These are phyloP conservation scores for Atalantia buxifolia DNA, from an alignment of 345 rosid species.

Conservation along the genomic window DNA sequence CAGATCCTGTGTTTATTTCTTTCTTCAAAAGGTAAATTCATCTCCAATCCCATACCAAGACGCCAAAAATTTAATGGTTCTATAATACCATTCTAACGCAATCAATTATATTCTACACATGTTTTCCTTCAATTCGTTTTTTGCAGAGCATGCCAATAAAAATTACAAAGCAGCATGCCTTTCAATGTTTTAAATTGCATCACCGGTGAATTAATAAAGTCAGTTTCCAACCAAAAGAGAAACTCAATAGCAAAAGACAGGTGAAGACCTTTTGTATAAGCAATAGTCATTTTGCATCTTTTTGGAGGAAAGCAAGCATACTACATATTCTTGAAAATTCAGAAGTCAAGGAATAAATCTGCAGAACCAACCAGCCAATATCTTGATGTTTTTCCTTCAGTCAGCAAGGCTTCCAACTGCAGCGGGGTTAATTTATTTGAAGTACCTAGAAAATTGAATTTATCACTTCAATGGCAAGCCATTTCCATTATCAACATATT, in stretches of 20 bases:
- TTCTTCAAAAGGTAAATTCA: neutral
- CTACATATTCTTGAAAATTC: neutral
- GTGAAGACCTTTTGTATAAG: neutral
- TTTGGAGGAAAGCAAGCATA: neutral
- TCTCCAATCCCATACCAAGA: neutral
- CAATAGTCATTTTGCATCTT: neutral
- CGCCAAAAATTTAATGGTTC: neutral
- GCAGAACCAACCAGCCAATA: slow-evolving; percentile 82
- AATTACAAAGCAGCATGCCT: neutral
- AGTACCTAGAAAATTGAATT: slow-evolving; percentile 41
- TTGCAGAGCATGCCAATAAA: neutral
- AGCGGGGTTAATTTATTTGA: slow-evolving; percentile 72
- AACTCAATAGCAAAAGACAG: neutral
- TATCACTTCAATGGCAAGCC: neutral
- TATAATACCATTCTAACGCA: neutral
- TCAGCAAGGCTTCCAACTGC: slow-evolving; percentile 76
- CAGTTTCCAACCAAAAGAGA: neutral
- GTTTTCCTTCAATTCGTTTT: neutral
- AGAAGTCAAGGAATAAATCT: slow-evolving; percentile 11
- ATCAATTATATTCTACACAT: neutral
- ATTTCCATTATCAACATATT: neutral
- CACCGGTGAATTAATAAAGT: neutral
- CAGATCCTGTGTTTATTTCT: neutral
- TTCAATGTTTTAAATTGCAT: neutral
- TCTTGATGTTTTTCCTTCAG: slow-evolving; percentile 71